These are phyloP conservation scores for Ananas comosus DNA, from an alignment of 176 grass and related monocot genomes.

Conservation along the genomic window DNA sequence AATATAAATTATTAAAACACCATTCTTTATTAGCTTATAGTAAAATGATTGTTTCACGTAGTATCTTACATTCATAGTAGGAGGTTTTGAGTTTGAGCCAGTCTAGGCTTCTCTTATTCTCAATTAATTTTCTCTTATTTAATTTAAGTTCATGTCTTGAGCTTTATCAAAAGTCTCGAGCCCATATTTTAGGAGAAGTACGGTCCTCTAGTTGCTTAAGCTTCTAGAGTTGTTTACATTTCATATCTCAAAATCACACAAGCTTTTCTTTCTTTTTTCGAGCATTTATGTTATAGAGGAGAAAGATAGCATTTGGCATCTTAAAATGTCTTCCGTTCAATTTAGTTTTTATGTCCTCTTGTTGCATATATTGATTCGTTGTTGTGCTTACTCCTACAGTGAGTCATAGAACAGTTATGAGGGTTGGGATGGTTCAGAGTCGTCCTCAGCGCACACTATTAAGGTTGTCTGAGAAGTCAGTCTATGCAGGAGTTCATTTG, in stretches of 20 bases:
- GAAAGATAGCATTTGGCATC: conserved; percentile 4
- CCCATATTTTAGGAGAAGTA: no score
- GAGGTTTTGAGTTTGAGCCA: no score
- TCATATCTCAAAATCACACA: background rate
- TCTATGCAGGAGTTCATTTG: conserved; percentile 36
- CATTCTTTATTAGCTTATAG: no score
- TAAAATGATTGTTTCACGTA: no score
- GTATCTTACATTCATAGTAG: conserved; percentile 4
- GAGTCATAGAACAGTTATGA: conserved; percentile 50
- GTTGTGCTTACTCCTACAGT: conserved; percentile 84
- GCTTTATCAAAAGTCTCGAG: no score
- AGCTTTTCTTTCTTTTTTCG: background rate
- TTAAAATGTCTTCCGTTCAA: conserved; percentile 18
- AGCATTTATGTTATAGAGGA: background rate
- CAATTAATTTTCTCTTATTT: no score
- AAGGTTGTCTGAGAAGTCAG: conserved; percentile 58
- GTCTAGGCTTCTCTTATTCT: no score
- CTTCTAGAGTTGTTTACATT: no score
- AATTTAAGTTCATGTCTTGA: no score
- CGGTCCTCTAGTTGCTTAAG: no score
- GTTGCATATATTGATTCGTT: conserved; percentile 50
- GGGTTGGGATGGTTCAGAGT: conserved; percentile 81
- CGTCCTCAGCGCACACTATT: conserved; percentile 60
- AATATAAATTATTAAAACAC: no score
- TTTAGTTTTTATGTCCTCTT: conserved; percentile 24